phyloP scores from a whole-genome alignment of 306 rosid genomes.

The Medicago lupulina region DNA sequence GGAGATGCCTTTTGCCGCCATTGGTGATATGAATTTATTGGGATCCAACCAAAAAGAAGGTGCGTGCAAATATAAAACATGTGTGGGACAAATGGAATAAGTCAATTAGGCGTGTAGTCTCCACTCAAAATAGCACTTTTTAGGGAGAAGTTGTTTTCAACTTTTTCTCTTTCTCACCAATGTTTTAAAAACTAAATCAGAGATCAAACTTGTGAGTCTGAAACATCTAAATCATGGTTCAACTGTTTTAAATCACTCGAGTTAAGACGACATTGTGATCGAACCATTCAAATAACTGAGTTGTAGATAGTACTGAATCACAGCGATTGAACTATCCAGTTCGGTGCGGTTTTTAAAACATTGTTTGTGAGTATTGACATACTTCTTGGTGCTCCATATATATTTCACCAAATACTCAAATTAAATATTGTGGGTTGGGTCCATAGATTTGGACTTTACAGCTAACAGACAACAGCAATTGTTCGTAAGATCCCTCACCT shows the following conservation, averaged over 20 bases:
- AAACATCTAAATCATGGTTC: too few relatives aligned
- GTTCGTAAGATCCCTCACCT: not conserved
- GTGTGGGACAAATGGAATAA: constrained; percentile 28
- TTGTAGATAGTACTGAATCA: not conserved
- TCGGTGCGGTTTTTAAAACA: not conserved
- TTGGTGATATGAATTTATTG: not conserved
- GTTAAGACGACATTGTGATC: not conserved
- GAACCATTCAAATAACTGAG: not conserved
- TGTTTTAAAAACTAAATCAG: not conserved
- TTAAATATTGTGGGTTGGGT: not conserved
- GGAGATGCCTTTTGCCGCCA: constrained; percentile 19
- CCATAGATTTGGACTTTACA: constrained; percentile 2
- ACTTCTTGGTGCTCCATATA: not conserved
- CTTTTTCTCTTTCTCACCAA: not conserved
- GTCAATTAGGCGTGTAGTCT: constrained; percentile 26
- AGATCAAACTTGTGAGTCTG: not conserved
- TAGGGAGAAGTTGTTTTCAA: not conserved
- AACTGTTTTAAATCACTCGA: not conserved
- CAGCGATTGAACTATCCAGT: not conserved
- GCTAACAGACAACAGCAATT: not conserved
- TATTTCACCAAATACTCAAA: constrained; percentile 1
- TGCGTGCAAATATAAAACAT: constrained; percentile 25
- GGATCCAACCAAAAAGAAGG: constrained; percentile 31
- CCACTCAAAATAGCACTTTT: constrained; percentile 38
- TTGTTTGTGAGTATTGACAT: not conserved